These are phyloP conservation scores for Solanum bulbocastanum DNA, from an alignment of 257 asterid genomes.

Conservation along the genomic window DNA sequence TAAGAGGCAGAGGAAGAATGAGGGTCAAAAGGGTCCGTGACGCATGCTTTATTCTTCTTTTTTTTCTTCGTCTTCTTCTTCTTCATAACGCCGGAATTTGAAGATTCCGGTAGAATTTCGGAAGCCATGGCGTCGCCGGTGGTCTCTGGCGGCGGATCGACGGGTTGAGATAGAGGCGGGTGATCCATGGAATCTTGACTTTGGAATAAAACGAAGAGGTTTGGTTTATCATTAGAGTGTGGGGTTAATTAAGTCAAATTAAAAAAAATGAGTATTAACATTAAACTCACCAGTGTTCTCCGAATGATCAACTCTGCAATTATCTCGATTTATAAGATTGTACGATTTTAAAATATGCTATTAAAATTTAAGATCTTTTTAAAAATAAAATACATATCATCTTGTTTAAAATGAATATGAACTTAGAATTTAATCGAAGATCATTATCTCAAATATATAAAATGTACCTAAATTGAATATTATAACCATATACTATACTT, in stretches of 20 bases:
- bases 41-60: constrained; percentile 25
- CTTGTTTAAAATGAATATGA: no score
- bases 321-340: no score
- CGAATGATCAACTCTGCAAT: no score
- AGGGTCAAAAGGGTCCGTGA: constrained; percentile 6
- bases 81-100: neutral
- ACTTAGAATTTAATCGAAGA: no score
- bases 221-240: neutral
- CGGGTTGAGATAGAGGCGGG: constrained; percentile 4
- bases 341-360: no score
- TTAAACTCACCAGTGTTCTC: no score
- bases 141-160: constrained; percentile 8
- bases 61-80: constrained; percentile 2
- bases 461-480: no score
- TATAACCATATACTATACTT: no score
- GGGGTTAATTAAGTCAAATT: neutral
- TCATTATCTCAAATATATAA: no score
- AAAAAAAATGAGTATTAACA: no score
- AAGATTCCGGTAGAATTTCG: constrained; percentile 14
- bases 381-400: no score
- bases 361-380: no score
- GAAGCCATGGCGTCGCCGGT: constrained; percentile 7
- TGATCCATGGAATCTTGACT: neutral
- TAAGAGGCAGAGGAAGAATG: constrained; percentile 27
- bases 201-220: neutral